A percentile compares a stretch with the other conserved stretches of the same genome.
Evolutionary conservation across 73 alveolate species (phyloP).

Genomic region (Blepharisma japonicum): DNA sequence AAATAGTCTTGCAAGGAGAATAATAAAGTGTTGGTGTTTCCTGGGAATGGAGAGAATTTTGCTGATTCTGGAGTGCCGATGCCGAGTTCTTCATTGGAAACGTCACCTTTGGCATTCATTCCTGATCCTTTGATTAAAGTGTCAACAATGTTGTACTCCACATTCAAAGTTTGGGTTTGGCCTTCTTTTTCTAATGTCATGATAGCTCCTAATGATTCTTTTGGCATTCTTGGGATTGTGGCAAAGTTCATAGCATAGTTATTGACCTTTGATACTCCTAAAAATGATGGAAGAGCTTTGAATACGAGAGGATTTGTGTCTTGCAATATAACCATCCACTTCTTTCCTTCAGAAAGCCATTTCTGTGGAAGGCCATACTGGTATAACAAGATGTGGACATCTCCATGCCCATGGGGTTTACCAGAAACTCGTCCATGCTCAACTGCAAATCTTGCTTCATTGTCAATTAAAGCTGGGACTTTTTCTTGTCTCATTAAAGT

Average conservation of each 20-base stretch:
- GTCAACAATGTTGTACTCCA: conserved; percentile 91
- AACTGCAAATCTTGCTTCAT: conserved; percentile 78
- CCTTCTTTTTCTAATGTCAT: conserved; percentile 64
- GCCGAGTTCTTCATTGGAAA: conserved; percentile 53
- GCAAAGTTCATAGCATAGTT: conserved; percentile 78
- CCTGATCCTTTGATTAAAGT: conserved; percentile 81
- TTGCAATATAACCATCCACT: conserved; percentile 85
- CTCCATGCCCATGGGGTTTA: conserved; percentile 98
- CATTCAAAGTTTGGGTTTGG: conserved; percentile 60
- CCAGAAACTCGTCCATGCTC: conserved; percentile 65
- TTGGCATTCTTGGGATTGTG: conserved; percentile 88
- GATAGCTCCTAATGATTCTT: conserved; percentile 90
- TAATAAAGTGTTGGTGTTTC: conserved; percentile 85
- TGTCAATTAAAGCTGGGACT: conserved; percentile 93
- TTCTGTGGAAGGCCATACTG: conserved; percentile 73
- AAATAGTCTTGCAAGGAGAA: conserved; percentile 72
- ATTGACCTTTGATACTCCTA: conserved; percentile 72
- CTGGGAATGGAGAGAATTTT: conserved; percentile 92
- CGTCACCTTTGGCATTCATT: conserved; percentile 84
- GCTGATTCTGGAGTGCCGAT: conserved; percentile 32
- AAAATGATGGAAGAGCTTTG: conserved; percentile 77
- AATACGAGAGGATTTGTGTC: conserved; percentile 92
- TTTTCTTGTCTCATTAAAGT: conserved; percentile 86
- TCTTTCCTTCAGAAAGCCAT: conserved; percentile 84
- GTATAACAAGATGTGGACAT: conserved; percentile 85